Evolutionary conservation across 2,329 filamentous ascomycete genomes (phyloP).

Genomic region (Mycogone perniciosa): DNA sequence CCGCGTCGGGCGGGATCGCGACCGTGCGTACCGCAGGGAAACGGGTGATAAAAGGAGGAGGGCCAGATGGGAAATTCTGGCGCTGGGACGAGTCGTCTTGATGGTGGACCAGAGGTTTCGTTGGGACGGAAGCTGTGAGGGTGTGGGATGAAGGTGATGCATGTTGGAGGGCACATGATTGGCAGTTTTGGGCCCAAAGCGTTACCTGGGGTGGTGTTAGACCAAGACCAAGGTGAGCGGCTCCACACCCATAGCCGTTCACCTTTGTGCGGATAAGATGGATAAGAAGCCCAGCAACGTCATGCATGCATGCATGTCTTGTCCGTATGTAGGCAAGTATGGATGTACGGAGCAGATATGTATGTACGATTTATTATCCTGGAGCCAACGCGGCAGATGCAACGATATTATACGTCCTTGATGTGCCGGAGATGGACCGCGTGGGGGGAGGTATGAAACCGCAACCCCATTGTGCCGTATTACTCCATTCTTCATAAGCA

Average conservation of each 20-base stretch:
- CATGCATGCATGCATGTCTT: neutral
- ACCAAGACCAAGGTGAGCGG: slow-evolving; percentile 8
- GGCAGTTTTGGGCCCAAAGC: slow-evolving; percentile 19
- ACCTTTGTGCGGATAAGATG: slow-evolving; percentile 7
- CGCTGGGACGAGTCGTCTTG: slow-evolving; percentile 24
- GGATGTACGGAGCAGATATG: neutral
- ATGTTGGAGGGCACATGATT: slow-evolving; percentile 28
- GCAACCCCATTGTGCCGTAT: neutral
- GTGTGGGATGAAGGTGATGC: slow-evolving; percentile 18
- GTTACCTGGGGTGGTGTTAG: slow-evolving; percentile 16
- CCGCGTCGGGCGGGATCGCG: slow-evolving; percentile 19
- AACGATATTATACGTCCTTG: neutral
- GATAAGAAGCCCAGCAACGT: slow-evolving; percentile 2
- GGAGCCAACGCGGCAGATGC: too few species aligned
- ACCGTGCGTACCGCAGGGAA: slow-evolving; percentile 28
- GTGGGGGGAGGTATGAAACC: neutral
- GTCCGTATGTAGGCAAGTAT: neutral
- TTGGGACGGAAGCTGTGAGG: slow-evolving; percentile 15
- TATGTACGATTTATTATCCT: neutral
- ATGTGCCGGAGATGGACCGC: neutral
- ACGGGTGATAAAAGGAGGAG: slow-evolving; percentile 11
- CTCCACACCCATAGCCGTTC: slow-evolving; percentile 8
- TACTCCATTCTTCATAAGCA: neutral
- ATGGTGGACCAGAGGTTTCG: slow-evolving; percentile 15
- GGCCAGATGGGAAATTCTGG: slow-evolving; percentile 20